These are phyloP conservation scores for Calvatia gigantea DNA, from an alignment of 768 basidiomycete species.

Conservation along the genomic window DNA sequence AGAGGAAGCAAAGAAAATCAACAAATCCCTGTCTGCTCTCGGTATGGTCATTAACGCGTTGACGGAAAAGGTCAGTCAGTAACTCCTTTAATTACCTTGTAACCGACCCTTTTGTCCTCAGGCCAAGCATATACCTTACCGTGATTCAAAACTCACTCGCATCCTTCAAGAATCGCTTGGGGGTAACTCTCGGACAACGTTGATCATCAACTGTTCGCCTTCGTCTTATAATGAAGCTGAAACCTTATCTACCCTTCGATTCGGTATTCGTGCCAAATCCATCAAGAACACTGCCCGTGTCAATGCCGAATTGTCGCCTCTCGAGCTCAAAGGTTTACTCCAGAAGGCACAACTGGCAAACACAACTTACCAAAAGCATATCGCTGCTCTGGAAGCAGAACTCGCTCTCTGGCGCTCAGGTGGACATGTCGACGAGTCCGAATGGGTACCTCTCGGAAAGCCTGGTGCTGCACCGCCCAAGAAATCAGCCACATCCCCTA, in stretches of 20 bases:
- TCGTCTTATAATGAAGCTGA: constrained; percentile 97
- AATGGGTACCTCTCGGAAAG: constrained; percentile 78
- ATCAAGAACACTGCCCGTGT: constrained; percentile 99
- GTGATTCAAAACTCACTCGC: constrained; percentile 98
- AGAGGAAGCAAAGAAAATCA: constrained; percentile 99
- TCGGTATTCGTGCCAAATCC: constrained; percentile 99
- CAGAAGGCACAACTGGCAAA: constrained; percentile 88
- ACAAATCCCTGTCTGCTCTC: constrained; percentile 94
- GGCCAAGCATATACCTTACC: constrained; percentile 97
- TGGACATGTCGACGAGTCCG: constrained; percentile 74
- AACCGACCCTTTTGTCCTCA: constrained; percentile 27
- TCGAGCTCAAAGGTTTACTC: constrained; percentile 91
- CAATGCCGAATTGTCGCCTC: constrained; percentile 94
- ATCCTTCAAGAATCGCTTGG: constrained; percentile 98
- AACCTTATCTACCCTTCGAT: constrained; percentile 94
- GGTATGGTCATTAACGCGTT: constrained; percentile 99
- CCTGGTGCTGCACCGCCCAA: constrained; percentile 52
- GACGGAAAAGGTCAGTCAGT: constrained; percentile 79
- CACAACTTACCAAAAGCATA: constrained; percentile 79
- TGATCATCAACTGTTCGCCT: constrained; percentile 99
- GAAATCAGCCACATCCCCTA: constrained; percentile 61
- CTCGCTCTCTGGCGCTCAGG: constrained; percentile 87
- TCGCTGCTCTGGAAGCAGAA: constrained; percentile 88
- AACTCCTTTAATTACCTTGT: neutral
- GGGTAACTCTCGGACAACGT: constrained; percentile 91